Conservation (phyloP, 73 alveolate genomes). For the Paramecium sonneborni region DNA sequence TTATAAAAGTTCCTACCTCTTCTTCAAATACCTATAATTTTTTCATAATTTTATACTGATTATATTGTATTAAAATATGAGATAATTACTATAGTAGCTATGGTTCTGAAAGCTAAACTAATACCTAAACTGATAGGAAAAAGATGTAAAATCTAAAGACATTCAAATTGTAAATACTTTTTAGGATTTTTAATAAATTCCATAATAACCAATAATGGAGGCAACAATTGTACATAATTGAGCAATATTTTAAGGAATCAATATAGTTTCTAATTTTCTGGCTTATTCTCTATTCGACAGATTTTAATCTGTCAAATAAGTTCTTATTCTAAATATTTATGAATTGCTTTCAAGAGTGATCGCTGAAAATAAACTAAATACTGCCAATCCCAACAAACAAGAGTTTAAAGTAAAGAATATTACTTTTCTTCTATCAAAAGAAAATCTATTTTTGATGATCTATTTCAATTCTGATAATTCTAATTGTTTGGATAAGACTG, state of each 20-base stretch:
- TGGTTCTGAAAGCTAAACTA: conserved; percentile 23
- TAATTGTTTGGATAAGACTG: neutral
- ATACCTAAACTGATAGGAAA: conserved; percentile 15
- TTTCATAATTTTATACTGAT: neutral
- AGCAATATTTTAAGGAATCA: conserved; percentile 51
- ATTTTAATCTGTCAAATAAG: conserved; percentile 8
- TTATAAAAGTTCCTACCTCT: conserved; percentile 42
- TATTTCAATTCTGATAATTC: conserved; percentile 38
- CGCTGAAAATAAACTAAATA: conserved; percentile 37
- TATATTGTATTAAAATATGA: conserved; percentile 30
- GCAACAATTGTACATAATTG: conserved; percentile 46
- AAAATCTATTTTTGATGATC: conserved; percentile 29
- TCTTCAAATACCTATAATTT: conserved; percentile 15
- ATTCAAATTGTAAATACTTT: neutral
- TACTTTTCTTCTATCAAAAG: conserved; percentile 51
- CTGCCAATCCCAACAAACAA: conserved; percentile 46
- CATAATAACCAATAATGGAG: conserved; percentile 37
- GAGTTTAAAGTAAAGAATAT: conserved; percentile 33
- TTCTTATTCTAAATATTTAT: conserved; percentile 50
- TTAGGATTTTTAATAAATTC: conserved; percentile 28
- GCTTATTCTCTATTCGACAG: neutral
- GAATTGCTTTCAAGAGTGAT: conserved; percentile 51
- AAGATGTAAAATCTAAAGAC: neutral
- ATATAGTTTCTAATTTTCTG: conserved; percentile 26
- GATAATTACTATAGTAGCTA: conserved; percentile 1